Percentiles rank a stretch among this genome's conserved stretches.
Conservation (phyloP, 441 rosid genomes). For the Pelargonium fulgidum region DNA sequence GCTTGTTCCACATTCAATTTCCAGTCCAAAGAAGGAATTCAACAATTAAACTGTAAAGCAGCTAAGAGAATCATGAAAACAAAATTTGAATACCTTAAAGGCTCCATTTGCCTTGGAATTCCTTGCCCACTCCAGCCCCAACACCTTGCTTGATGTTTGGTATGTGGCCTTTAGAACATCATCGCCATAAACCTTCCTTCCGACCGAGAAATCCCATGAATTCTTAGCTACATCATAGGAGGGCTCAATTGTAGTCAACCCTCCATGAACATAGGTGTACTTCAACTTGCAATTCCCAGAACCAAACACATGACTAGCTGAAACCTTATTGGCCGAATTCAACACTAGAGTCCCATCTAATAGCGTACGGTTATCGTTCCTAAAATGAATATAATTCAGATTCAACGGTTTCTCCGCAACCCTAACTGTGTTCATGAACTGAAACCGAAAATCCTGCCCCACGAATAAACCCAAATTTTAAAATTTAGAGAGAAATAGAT, state of each 20-base stretch:
- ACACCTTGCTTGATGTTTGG: constrained; percentile 26
- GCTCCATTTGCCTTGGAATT: constrained; percentile 47
- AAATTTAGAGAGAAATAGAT: neutral
- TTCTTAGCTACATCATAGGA: constrained; percentile 68
- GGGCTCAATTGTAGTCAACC: constrained; percentile 66
- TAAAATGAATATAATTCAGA: constrained; percentile 73
- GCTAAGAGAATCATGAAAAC: neutral
- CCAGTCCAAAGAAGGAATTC: neutral
- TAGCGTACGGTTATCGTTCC: constrained; percentile 60
- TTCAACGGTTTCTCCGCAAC: constrained; percentile 78
- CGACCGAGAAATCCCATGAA: constrained; percentile 78
- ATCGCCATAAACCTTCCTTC: constrained; percentile 48
- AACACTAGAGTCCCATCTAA: constrained; percentile 58
- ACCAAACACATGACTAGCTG: constrained; percentile 72
- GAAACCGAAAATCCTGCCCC: constrained; percentile 83
- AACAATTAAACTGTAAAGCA: too few relatives aligned
- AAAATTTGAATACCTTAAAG: constrained; percentile 46
- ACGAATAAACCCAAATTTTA: neutral
- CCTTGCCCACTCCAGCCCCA: constrained; percentile 45
- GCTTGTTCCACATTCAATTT: neutral
- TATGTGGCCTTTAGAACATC: constrained; percentile 63
- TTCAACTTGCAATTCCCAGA: constrained; percentile 76
- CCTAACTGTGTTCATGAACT: constrained; percentile 79
- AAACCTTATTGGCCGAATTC: constrained; percentile 72
- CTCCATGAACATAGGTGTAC: constrained; percentile 62